Conservation (phyloP, 208 protist genomes). For the Trypanosoma rangeli region DNA sequence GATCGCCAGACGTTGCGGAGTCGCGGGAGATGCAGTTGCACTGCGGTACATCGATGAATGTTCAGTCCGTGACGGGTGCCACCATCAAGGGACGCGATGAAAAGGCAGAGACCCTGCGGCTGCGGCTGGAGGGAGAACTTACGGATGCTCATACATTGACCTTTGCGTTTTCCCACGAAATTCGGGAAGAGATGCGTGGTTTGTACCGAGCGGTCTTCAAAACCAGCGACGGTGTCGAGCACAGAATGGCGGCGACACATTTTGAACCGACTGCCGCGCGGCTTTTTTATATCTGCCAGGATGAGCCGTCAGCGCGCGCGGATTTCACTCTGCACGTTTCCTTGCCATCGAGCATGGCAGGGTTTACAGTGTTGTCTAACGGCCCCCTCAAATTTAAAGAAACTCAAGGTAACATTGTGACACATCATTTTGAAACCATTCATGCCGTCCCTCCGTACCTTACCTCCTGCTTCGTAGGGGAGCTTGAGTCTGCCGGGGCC, state of each 20-base stretch:
- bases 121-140: constrained; percentile 37
- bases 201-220: constrained; percentile 88
- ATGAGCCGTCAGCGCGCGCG: constrained; percentile 96
- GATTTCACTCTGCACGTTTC: constrained; percentile 93
- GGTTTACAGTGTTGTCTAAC: constrained; percentile 84
- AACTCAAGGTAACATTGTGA: constrained; percentile 29
- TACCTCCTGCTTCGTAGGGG: constrained; percentile 93
- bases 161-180: constrained; percentile 77
- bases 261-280: constrained; percentile 96
- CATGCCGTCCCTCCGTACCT: constrained; percentile 96
- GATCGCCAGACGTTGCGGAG: constrained; percentile 28
- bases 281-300: constrained; percentile 95
- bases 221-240: constrained; percentile 61
- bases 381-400: constrained; percentile 54
- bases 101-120: constrained; percentile 50
- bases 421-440: constrained; percentile 81
- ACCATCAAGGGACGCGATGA: constrained; percentile 47
- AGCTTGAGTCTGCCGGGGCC: constrained; percentile 84
- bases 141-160: constrained; percentile 34
- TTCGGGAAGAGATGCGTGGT: constrained; percentile 90
- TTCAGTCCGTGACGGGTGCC: constrained; percentile 50
- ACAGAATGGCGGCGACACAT: constrained; percentile 94
- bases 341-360: constrained; percentile 55
- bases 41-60: constrained; percentile 54
- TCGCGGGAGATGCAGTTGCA: constrained; percentile 65